Base-by-base conservation (phyloP, 2,329 filamentous ascomycete genomes). In the Colletotrichum spinosum region DNA sequence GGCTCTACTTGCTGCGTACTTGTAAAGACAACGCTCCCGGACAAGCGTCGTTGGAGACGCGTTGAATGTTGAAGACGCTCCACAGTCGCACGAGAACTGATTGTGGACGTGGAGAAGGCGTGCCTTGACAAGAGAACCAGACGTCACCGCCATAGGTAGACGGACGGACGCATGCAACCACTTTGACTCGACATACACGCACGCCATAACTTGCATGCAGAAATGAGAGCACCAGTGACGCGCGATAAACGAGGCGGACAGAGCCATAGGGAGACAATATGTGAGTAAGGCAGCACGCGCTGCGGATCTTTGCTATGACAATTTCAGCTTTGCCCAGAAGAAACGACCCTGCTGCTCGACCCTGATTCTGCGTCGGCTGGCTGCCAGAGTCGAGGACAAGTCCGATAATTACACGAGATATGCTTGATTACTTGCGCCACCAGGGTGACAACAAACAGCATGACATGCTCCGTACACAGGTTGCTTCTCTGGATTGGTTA, bases 101-200 rank as follows among this genome's bases (percentile, higher is more conserved):
- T 11, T 15, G 55, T 48, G 10, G 25, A 33, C 57, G 57, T 55
- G 57, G 56, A 60, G 17, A 13, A 15, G 11, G 39, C 34, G 34
- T 45, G 17, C 46, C 33, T 48, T 57, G 39, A 17, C 17, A 17
- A 51, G 25, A 11, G 8, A 35, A 10, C 50, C 17, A 48, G 48
- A 61, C 52, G 59, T 61, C 38, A 59, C 52, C 57, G 45, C 42
- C 50, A 51, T 44, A 13, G 17, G 44, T 7, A 17, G 8, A 13
- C 10, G 13, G 8, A 44, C 11, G 39, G 39, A 42, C 44, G 52
- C 58, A 65, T 65, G 63, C 63, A 65, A 65, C 63, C 63, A 65
- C 58, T 63, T 57, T 44, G 49, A 38, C 35, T 6, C 17, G 41
- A 53, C 63, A 63, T 63, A 58, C 34, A 38, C 60, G 51, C n/a